Evolutionary conservation across 495 filamentous ascomycete genomes (phyloP).

Genomic region (Aspergillus affinis): DNA sequence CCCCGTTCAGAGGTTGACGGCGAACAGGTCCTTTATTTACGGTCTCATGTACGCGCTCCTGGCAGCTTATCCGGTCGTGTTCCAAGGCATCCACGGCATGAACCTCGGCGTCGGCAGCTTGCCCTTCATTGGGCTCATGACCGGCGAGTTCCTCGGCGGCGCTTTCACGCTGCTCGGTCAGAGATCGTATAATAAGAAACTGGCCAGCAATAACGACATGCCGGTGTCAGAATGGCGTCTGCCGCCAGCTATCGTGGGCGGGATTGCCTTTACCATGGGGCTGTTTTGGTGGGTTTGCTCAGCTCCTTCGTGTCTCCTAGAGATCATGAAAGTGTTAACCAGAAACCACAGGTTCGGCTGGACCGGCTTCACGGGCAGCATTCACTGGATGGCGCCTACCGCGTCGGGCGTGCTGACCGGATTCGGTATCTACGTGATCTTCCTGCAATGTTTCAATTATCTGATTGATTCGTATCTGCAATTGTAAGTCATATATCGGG

Average conservation of each 20-base stretch:
- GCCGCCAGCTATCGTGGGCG: conserved; percentile 49
- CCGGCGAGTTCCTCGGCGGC: conserved; percentile 38
- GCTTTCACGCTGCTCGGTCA: conserved; percentile 28
- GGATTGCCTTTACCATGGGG: conserved; percentile 48
- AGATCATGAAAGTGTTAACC: too few species aligned
- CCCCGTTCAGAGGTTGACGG: background rate
- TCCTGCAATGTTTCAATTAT: conserved; percentile 42
- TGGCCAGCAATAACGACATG: conserved; percentile 34
- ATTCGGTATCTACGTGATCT: conserved; percentile 39
- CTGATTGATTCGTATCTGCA: conserved; percentile 52
- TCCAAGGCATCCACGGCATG: conserved; percentile 38
- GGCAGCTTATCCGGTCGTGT: conserved; percentile 42
- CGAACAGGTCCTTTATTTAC: conserved; percentile 44
- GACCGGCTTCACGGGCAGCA: conserved; percentile 35
- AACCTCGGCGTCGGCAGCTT: conserved; percentile 39
- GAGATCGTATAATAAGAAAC: conserved; percentile 29
- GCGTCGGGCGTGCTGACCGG: conserved; percentile 34
- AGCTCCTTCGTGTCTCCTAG: too few species aligned
- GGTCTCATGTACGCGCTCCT: conserved; percentile 45
- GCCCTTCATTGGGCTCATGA: conserved; percentile 41
- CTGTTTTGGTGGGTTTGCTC: conserved; percentile 47
- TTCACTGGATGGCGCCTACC: conserved; percentile 42
- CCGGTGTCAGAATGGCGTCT: conserved; percentile 39
- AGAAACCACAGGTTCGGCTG: conserved; percentile 33
- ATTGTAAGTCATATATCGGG: conserved; percentile 54